These are phyloP conservation scores for Termitomyces heimii DNA, from an alignment of 768 basidiomycete genomes.

Conservation along the genomic window DNA sequence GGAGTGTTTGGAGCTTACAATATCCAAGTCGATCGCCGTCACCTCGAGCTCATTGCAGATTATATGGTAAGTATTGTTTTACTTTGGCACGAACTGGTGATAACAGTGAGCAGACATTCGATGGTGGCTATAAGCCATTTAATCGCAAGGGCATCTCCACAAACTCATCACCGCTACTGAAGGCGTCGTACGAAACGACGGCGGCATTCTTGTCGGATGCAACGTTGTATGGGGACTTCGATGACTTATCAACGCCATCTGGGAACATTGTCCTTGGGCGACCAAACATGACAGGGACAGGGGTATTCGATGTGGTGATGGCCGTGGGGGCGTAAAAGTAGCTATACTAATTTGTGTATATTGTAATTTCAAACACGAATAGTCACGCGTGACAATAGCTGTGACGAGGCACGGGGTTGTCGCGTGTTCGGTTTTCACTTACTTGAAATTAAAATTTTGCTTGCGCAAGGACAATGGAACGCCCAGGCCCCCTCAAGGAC, in stretches of 20 bases:
- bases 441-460: slow-evolving; percentile 2
- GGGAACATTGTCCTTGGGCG: slow-evolving; percentile 89
- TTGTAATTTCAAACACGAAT: slow-evolving; percentile 14
- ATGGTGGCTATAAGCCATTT: slow-evolving; percentile 97
- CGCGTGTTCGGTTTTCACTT: slow-evolving; percentile 5
- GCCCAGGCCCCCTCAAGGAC: slow-evolving; percentile 54
- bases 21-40: slow-evolving; percentile 90
- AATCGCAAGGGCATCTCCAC: slow-evolving; percentile 93
- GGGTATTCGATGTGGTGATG: slow-evolving; percentile 85
- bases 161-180: slow-evolving; percentile 92
- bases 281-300: slow-evolving; percentile 89
- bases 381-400: slow-evolving; percentile 16
- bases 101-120: slow-evolving; percentile 70
- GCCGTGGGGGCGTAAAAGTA: slow-evolving; percentile 23
- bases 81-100: not conserved
- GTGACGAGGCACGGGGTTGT: slow-evolving; percentile 1
- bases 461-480: slow-evolving; percentile 22
- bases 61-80: slow-evolving; percentile 78
- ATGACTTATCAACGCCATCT: slow-evolving; percentile 85
- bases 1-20: slow-evolving; percentile 93
- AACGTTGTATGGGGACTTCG: slow-evolving; percentile 91
- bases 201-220: slow-evolving; percentile 92
- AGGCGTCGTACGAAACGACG: slow-evolving; percentile 97
- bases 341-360: slow-evolving; percentile 2
- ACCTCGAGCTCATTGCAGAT: slow-evolving; percentile 95